Base-by-base conservation (phyloP, 306 rosid genomes). In the Corylus avellana region DNA sequence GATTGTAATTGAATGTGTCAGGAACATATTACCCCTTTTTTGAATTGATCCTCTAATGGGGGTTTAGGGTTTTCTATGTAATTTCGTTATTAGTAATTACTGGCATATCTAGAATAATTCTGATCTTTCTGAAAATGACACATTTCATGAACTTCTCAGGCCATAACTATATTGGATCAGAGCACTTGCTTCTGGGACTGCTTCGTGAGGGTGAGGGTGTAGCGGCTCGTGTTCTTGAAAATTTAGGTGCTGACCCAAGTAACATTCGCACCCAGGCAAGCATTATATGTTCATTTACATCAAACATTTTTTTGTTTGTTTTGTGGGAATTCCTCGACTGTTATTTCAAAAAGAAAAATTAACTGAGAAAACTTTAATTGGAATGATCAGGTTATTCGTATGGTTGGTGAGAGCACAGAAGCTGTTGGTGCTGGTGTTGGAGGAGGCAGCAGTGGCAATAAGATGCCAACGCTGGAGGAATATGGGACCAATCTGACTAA, bases 341-440 rank as follows among this genome's bases (percentile, higher is more conserved):
- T 42, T 62, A 63, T 39, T 55, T 18, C 55, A 74, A 64, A 16
- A 29, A 12, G 64, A 10, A 17, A 42, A 27, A 73, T 55, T 51
- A 73, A 73, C 42, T 32, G 1, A 10, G 44, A 74, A 16, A 49
- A 32, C 70, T 79, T 72, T 61, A 46, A 32, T 57, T 79, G 78
- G 64, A 67, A 72, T 32, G 75, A 78, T 75, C 81, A 95, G 99
- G 99, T 95, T 81, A 95, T 93, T 85, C 98, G 99, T 75, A 95
- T 95, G 99, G 98, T 95, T 59, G 99, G 99, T 84, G 98, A 93
- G 99, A 93, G 97, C 89, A 87, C 97, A 6, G 99, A 95, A 79
- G 94, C 90, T 82, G 98, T 91, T 79, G 89, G 91, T 62, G 95
- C 97, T 63, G 89, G 94, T 78, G 97, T 91, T 82, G 98, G 97